phyloP scores from a whole-genome alignment of 768 basidiomycete genomes.

The Amanita inopinata region DNA sequence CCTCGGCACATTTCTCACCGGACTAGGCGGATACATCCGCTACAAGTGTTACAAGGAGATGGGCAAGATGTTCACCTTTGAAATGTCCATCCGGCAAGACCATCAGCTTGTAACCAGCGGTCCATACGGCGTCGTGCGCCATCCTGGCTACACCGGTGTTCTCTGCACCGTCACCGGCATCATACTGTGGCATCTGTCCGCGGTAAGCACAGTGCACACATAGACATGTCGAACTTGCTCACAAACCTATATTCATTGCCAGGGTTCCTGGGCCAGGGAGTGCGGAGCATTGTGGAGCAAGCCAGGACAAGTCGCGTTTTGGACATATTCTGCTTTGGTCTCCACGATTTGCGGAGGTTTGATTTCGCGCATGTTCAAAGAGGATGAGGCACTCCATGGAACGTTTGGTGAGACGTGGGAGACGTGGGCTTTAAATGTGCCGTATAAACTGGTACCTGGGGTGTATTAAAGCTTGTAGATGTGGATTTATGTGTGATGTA shows the following conservation, averaged over 20 bases:
- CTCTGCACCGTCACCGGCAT: conserved; percentile 26
- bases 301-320: conserved; percentile 20
- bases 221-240: background rate
- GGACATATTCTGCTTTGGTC: conserved; percentile 20
- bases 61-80: conserved; percentile 40
- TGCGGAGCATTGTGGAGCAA: conserved; percentile 27
- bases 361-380: conserved; percentile 31
- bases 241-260: background rate
- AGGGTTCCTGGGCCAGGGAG: conserved; percentile 39
- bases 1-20: conserved; percentile 27
- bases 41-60: conserved; percentile 35
- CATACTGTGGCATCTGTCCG: conserved; percentile 23
- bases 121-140: conserved; percentile 38
- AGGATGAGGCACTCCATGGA: conserved; percentile 32
- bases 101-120: conserved; percentile 39
- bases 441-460: conserved; percentile 38
- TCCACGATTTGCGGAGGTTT: conserved; percentile 23
- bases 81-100: conserved; percentile 35
- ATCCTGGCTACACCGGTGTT: conserved; percentile 41
- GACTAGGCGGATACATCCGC: conserved; percentile 32
- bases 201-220: conserved; percentile 18
- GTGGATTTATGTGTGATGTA: no score
- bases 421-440: conserved; percentile 34
- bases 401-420: conserved; percentile 34
- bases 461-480: no score